These are phyloP conservation scores for Ophiostoma tasmaniense DNA, from an alignment of 2,329 filamentous ascomycete species.

Conservation along the genomic window DNA sequence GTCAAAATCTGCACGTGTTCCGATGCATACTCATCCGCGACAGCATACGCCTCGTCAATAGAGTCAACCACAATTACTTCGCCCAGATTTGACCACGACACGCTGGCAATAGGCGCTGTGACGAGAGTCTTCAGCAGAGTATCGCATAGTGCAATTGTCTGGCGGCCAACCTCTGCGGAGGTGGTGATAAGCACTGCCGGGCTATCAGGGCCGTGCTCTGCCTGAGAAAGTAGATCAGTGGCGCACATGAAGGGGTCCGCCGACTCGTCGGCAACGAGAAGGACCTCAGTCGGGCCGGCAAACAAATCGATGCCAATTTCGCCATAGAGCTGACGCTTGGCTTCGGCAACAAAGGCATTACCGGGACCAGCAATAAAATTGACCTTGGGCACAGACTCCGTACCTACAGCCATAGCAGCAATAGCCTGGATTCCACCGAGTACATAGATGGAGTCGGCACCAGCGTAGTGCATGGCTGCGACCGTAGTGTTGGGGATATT, in stretches of 20 bases:
- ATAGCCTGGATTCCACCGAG: slow-evolving; percentile 48
- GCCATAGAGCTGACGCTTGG: slow-evolving; percentile 45
- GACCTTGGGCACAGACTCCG: slow-evolving; percentile 46
- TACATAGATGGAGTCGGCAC: slow-evolving; percentile 43
- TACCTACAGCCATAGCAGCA: slow-evolving; percentile 51
- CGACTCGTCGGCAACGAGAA: slow-evolving; percentile 40
- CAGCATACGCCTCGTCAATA: slow-evolving; percentile 34
- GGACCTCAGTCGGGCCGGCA: slow-evolving; percentile 45
- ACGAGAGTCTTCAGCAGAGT: slow-evolving; percentile 33
- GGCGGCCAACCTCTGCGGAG: slow-evolving; percentile 30
- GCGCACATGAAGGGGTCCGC: slow-evolving; percentile 39
- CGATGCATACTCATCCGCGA: slow-evolving; percentile 40
- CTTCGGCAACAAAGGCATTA: slow-evolving; percentile 47
- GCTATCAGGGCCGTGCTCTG: slow-evolving; percentile 44
- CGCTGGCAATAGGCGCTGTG: slow-evolving; percentile 35
- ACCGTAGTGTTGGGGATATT: slow-evolving; percentile 40
- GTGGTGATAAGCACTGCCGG: slow-evolving; percentile 43
- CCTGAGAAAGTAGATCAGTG: slow-evolving; percentile 39
- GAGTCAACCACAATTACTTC: slow-evolving; percentile 37
- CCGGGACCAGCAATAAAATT: slow-evolving; percentile 48
- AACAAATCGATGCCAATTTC: slow-evolving; percentile 46
- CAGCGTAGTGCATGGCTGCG: slow-evolving; percentile 41
- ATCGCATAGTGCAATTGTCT: slow-evolving; percentile 32
- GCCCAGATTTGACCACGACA: slow-evolving; percentile 38
- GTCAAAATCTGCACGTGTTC: slow-evolving; percentile 47